Base-by-base conservation (phyloP, 371 early-diverging fungal species). In the Rhizomucor miehei region DNA sequence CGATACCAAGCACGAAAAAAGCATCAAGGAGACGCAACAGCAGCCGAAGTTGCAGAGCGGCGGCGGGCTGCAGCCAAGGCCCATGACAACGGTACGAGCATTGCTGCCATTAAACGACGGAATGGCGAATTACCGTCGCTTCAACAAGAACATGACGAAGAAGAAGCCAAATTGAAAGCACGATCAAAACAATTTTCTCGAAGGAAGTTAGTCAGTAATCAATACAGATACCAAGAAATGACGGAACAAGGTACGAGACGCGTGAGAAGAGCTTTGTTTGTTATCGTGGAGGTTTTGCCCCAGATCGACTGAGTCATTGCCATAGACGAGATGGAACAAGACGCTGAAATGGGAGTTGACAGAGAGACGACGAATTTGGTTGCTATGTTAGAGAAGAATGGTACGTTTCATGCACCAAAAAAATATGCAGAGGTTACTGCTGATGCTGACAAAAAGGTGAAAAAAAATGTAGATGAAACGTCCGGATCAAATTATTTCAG, bases 291-390 rank as follows among this genome's bases (percentile, higher is more conserved):
- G n/a, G n/a, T n/a, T n/a, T n/a, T n/a, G n/a, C n/a, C n/a, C n/a
- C n/a, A n/a, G n/a, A n/a, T n/a, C n/a, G n/a, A n/a, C n/a, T n/a
- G n/a, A n/a, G n/a, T n/a, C n/a, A n/a, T n/a, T n/a, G n/a, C n/a
- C n/a, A 29, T 50, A 73, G 71, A 75, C 43, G 61, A 54, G 6
- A 48, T 69, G 40, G 59, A 60, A 17, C 51, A 63, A 50, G 78
- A 77, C 59, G 73, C 71, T 12, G 78, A 71, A 35, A 21, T 71
- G 44, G 78, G 78, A n/a, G 69, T 77, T 43, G 78, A 77, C 52
- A 67, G 78, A 41, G 73, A 77, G 52, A 77, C 75, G 20, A 74
- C 74, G 0, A 63, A 77, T 50, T 51, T 77, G 2, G 71, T 74
- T 5, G 53, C 59, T 8, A 66, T 77, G 70, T 38, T 77, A 9